A percentile compares a stretch with the other conserved stretches of the same genome.
Conservation (phyloP, 192 early-diverging fungal genomes). For the Rhizophagus prolifer region DNA sequence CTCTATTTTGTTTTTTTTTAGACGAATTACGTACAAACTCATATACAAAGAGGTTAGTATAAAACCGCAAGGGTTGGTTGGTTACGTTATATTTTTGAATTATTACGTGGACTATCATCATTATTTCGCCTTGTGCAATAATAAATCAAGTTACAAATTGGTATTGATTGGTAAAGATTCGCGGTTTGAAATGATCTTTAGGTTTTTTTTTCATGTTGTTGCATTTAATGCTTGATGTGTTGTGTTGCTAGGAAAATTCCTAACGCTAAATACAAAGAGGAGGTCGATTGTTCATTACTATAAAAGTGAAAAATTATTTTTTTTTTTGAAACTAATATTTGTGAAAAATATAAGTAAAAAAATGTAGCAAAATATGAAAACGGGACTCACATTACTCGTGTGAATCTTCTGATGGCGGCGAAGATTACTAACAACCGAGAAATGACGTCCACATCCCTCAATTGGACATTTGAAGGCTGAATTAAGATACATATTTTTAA, state of each 20-base stretch:
- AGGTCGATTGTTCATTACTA: not conserved
- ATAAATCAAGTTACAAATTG: not conserved
- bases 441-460: constrained; percentile 61
- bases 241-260: not conserved
- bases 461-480: constrained; percentile 48
- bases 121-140: not conserved
- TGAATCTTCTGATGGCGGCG: constrained; percentile 64
- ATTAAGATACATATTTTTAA: not conserved
- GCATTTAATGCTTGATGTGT: not conserved
- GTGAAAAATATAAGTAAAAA: not conserved
- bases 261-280: not conserved
- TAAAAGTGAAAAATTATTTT: not conserved
- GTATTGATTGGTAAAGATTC: not conserved
- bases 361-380: not conserved
- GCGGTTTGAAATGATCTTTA: not conserved
- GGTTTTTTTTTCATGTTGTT: not conserved
- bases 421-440: constrained; percentile 70
- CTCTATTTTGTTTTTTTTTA: not conserved
- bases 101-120: not conserved
- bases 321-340: not conserved
- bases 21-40: not conserved
- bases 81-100: not conserved
- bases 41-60: not conserved
- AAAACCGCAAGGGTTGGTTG: not conserved
- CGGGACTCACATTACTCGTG: constrained; percentile 6